phyloP scores from a whole-genome alignment of 2,329 filamentous ascomycete genomes.

The Fusarium sambucinum region DNA sequence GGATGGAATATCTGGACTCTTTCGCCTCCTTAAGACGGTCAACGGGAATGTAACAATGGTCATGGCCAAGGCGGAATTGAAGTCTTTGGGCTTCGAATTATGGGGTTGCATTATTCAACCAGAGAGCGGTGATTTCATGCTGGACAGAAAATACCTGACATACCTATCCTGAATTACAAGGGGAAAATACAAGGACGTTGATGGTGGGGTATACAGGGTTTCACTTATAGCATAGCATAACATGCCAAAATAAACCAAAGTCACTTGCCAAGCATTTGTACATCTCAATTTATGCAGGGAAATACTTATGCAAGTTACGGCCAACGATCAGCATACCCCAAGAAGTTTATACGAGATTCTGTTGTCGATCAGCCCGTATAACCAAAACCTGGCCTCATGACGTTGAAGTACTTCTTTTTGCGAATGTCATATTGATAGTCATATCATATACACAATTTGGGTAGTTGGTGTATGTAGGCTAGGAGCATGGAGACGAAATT shows the following conservation, averaged over 20 bases:
- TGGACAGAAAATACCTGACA: not conserved
- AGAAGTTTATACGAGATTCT: not conserved
- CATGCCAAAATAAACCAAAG: not conserved
- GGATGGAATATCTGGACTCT: not conserved
- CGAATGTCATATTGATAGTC: not conserved
- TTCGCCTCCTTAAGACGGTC: not conserved
- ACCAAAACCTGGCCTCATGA: not conserved
- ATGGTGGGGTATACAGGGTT: slow-evolving; percentile 1
- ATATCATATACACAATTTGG: not conserved
- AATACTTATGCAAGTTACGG: not conserved
- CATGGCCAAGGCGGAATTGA: not conserved
- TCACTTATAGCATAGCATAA: slow-evolving; percentile 2
- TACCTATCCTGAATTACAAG: not conserved
- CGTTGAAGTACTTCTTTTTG: not conserved
- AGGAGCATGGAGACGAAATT: too few relatives aligned
- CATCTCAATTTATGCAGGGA: not conserved
- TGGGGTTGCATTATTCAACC: not conserved
- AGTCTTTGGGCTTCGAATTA: not conserved
- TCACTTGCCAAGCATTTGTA: not conserved
- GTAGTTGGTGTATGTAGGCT: not conserved
- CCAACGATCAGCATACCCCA: slow-evolving; percentile 11
- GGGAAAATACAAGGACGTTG: slow-evolving; percentile 8
- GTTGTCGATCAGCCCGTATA: slow-evolving; percentile 10
- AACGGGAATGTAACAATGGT: not conserved
- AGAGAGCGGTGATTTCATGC: not conserved